Evolutionary conservation across 2,329 filamentous ascomycete species (phyloP), one percentile per base, ranked within the genome.

Genomic region (Chaetothyriales sp.): DNA sequence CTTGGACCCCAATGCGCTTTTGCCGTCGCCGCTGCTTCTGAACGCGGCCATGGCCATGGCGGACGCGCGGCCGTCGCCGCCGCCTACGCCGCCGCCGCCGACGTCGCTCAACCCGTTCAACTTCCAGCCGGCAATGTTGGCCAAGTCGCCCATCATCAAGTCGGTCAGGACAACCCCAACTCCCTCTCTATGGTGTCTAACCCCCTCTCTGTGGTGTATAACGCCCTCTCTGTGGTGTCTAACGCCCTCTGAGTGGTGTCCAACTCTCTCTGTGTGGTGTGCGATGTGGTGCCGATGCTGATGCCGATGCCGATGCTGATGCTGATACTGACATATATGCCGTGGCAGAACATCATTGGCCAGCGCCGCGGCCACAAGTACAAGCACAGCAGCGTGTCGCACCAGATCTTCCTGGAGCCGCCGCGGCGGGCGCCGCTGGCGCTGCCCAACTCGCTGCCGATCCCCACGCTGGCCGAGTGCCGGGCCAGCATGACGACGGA

Each of bases 361-460:
- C 87, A 95, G 68, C 82, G 92, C 59, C 84, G 90, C 55, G 92
- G 92, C 56, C 92, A 98, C 73, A 89, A 92, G 67, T 98, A 98
- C 76, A 95, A 95, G 66, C 90, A 97, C 72, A 94, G 86, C 66
- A 94, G 87, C 66, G 85, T 98, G 52, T 94, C 87, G 18, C 89
- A 97, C 66, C 89, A 95, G 68, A 94, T 97, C 68, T 95, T 97
- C 68, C 86, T 94, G 61, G 89, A 95, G 66, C 92, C 92, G 5
- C 83, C 89, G 0, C 85, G 81, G 4, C 80, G 89, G 50, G 85
- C 89, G 0, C 90, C 92, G 3, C 79, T 95, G 20, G 85, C 90
- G 40, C 79, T 98, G 0, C 92, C 92, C 1, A 88, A 89, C 51
- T 94, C 89, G 29, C 78, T 98, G 0, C 92, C 92, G 0, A 85